phyloP scores from a whole-genome alignment of 352 stramenopile species.

The Pythium dissotocum region DNA sequence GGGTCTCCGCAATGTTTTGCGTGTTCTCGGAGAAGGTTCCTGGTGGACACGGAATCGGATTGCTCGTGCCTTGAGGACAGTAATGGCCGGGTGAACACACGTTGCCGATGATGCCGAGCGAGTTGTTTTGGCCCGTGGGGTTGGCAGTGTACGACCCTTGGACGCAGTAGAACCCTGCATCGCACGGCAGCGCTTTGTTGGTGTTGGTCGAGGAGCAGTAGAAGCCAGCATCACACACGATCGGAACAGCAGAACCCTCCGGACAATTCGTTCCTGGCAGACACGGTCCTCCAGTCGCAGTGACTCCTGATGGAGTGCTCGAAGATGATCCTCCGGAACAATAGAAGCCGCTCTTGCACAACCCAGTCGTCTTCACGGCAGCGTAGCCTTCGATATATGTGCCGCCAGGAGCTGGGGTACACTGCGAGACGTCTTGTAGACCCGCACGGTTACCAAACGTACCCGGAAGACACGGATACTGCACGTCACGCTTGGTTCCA shows the following conservation, averaged over 20 bases:
- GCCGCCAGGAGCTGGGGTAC: constrained; percentile 61
- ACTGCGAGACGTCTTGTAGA: constrained; percentile 50
- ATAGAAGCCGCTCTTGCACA: constrained; percentile 85
- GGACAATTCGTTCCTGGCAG: constrained; percentile 87
- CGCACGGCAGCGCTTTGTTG: constrained; percentile 64
- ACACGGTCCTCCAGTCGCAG: constrained; percentile 65
- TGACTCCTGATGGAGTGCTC: constrained; percentile 43
- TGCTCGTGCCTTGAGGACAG: constrained; percentile 75
- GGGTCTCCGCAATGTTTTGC: constrained; percentile 48
- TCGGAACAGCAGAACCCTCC: constrained; percentile 78
- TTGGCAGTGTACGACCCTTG: constrained; percentile 80
- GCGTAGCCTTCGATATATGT: constrained; percentile 62
- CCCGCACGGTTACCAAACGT: constrained; percentile 68
- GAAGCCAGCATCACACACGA: constrained; percentile 73
- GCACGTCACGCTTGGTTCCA: constrained; percentile 44
- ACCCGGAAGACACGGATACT: constrained; percentile 78
- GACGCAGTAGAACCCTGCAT: constrained; percentile 86
- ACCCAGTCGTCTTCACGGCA: constrained; percentile 43
- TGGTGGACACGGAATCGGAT: constrained; percentile 75
- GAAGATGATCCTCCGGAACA: constrained; percentile 66
- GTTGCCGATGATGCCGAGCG: constrained; percentile 70
- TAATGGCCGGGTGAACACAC: constrained; percentile 76
- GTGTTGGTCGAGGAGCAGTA: constrained; percentile 84
- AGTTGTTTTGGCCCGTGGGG: constrained; percentile 71
- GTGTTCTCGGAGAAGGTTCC: constrained; percentile 71